Evolutionary conservation across 2,329 filamentous ascomycete genomes (phyloP), one percentile per base, ranked within the genome.

Genomic region (Massarina eburnea): DNA sequence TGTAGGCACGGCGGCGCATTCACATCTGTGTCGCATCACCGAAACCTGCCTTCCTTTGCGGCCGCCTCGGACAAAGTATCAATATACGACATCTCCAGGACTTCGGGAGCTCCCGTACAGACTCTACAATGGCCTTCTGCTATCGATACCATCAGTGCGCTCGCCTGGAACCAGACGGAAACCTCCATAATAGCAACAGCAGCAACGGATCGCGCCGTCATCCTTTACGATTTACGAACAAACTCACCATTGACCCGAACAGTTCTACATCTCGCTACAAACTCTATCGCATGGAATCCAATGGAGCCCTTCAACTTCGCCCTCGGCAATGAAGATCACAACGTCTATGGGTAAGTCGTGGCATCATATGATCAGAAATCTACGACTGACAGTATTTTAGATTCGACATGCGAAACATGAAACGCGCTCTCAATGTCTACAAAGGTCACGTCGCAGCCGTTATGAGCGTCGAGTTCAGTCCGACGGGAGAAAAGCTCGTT

Each of bases 241-340:
- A 86, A 85, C 4, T 89, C 85, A 29, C 89, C 94, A 9, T 77
- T 97, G 15, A 81, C 88, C 52, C 91, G 91, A 65, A 86, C 88
- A 1, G 80, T 91, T 10, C 81, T 97, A 55, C 88, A 82, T 42
- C 86, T 99, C 57, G 84, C 91, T 29, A 99, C 91, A 85, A 96
- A 96, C 58, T 92, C 91, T 0, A 94, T 96, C 83, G 47, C 62
- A 2, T 99, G 92, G 90, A 96, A 96, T 58, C 94, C 94, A 0
- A 94, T 96, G 86, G 91, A 96, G 71, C 88, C 91, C 7, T 95
- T 95, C 78, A 96, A 97, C 73, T 86, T 97, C 64, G 92, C 91
- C 14, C 84, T 91, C 22, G 94, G 89, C 10, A 95, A 88, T 58
- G 94, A 99, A 76, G 94, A 97, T 64, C 92, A 96, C 74, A 95